phyloP scores from a whole-genome alignment of 129 eudicot genomes.

The Lactuca saligna region DNA sequence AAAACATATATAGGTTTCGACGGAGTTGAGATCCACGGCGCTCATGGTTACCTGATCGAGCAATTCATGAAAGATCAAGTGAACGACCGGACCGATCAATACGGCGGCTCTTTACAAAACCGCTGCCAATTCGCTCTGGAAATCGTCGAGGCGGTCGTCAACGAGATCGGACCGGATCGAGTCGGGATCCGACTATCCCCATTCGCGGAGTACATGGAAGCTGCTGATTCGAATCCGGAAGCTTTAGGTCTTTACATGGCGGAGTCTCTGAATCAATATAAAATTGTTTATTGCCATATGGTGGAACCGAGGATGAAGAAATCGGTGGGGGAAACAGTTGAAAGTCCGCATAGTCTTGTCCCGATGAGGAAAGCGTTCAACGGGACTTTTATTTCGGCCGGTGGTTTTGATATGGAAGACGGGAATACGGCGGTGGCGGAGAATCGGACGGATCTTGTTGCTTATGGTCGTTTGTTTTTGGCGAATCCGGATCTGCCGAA shows the following conservation, averaged over 20 bases:
- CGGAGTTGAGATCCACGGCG: conserved; percentile 48
- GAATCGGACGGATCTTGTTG: conserved; percentile 36
- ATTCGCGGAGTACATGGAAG: conserved; percentile 28
- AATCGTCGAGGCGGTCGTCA: conserved; percentile 16
- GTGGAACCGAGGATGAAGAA: conserved; percentile 37
- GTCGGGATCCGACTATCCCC: conserved; percentile 45
- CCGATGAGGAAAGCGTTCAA: conserved; percentile 32
- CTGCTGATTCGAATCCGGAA: conserved; percentile 39
- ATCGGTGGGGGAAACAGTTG: conserved; percentile 21
- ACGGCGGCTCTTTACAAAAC: conserved; percentile 34
- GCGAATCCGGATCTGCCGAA: conserved; percentile 38
- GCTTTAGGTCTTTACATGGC: conserved; percentile 43
- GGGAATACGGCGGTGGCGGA: conserved; percentile 32
- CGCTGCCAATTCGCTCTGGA: not conserved
- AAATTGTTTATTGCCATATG: conserved; percentile 33
- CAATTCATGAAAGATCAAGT: conserved; percentile 42
- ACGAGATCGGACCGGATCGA: conserved; percentile 37
- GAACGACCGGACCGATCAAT: conserved; percentile 39
- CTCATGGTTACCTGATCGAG: conserved; percentile 42
- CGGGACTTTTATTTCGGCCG: conserved; percentile 35
- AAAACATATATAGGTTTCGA: conserved; percentile 30
- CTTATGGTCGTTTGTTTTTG: conserved; percentile 31
- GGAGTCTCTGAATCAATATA: conserved; percentile 26
- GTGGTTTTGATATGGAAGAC: conserved; percentile 37
- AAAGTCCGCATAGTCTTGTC: conserved; percentile 25